Base-by-base conservation (phyloP, 2,329 filamentous ascomycete genomes). In the Penicillium sp. region DNA sequence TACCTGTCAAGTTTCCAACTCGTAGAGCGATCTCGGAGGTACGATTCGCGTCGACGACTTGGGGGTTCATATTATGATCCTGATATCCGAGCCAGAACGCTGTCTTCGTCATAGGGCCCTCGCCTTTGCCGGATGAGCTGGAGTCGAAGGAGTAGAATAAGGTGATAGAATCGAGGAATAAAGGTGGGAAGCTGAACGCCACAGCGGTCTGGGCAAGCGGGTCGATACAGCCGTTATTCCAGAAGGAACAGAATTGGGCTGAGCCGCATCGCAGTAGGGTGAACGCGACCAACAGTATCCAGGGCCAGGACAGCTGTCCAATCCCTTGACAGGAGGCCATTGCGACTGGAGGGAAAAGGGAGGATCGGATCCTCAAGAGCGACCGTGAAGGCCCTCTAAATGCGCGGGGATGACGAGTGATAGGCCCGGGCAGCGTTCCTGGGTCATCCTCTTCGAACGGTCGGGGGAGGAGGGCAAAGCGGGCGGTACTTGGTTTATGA, bases 81-180 rank as follows among this genome's bases (percentile, higher is more conserved):
- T 67, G 61, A 52, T 74, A 74, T 46, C 67, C 60, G 11, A 75
- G 61, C 73, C 73, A 75, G 35, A 68, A 75, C 26, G 66, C 66
- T 20, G 67, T 64, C 56, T 75, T 75, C 43, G 69, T 69, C 65
- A 73, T 71, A 1, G 70, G 69, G 3, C 63, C 67, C 33, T 67
- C 60, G 37, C 64, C 69, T 49, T 69, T 71, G 2, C 70, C 69
- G 2, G 60, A 64, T 1, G 60, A 47, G 42, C 65, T 67, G 40
- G 69, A 69, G 53, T 75, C 73, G 53, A 69, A 75, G 12, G 59
- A 66, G 51, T 74, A 75, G 41, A 65, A 74, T 27, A 75, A 62
- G 45, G 62, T 67, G 44, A 75, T 61, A 4, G 68, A 61, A 20
- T 69, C 61, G 20, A 65, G 53, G 50, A 74, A 72, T 11, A 75